These are phyloP conservation scores for Coemansia sp. DNA, from an alignment of 192 early-diverging fungal genomes.

Conservation along the genomic window DNA sequence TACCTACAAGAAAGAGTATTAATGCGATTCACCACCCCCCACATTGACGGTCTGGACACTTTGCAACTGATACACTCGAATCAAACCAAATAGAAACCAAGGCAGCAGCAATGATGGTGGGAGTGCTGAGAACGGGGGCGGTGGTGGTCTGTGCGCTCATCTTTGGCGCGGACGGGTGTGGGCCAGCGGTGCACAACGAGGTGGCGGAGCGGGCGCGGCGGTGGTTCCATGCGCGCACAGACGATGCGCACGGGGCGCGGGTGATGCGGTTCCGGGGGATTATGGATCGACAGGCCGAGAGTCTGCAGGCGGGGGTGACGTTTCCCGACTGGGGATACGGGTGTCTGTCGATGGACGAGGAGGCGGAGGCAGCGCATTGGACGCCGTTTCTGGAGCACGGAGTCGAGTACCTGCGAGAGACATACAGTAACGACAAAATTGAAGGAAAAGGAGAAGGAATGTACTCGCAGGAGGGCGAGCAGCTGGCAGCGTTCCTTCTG, in stretches of 20 bases:
- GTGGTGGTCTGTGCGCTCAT: not conserved
- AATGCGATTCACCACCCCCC: too few species aligned
- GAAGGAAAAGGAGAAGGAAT: not conserved
- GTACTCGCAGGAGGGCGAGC: constrained; percentile 27
- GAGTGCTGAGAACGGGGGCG: too few species aligned
- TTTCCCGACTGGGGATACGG: constrained; percentile 59
- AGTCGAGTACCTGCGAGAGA: constrained; percentile 12
- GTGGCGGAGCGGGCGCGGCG: constrained; percentile 50
- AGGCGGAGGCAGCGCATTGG: constrained; percentile 54
- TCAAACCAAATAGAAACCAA: too few species aligned
- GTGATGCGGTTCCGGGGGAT: constrained; percentile 21
- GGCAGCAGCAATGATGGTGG: not conserved
- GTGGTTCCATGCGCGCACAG: constrained; percentile 28
- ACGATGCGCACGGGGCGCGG: not conserved
- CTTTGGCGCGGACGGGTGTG: constrained; percentile 25
- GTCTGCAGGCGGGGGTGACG: constrained; percentile 43
- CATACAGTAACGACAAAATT: constrained; percentile 3
- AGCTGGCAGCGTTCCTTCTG: constrained; percentile 44
- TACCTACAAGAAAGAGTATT: too few species aligned
- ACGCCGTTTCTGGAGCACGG: constrained; percentile 49
- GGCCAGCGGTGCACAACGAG: constrained; percentile 56
- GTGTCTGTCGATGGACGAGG: constrained; percentile 50
- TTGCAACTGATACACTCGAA: too few species aligned
- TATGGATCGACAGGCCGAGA: constrained; percentile 34
- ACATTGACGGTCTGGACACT: too few species aligned